Evolutionary conservation across 352 stramenopile species (phyloP).

Genomic region (Pythium phragmiticola): DNA sequence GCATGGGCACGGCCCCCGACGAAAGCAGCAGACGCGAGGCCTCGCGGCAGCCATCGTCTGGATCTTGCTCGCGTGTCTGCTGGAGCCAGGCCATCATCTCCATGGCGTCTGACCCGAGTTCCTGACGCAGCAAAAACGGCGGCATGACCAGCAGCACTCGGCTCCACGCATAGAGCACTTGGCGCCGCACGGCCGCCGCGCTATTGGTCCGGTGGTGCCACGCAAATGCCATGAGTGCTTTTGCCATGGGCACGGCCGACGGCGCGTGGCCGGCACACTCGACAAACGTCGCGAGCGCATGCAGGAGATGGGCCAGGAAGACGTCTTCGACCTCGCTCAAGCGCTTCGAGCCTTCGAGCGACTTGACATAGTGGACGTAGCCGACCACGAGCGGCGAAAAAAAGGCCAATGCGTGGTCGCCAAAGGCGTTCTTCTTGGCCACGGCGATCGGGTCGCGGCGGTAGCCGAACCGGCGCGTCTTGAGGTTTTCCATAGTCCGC

Average conservation of each 20-base stretch:
- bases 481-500: slow-evolving; percentile 50
- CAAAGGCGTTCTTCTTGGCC: slow-evolving; percentile 66
- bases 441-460: slow-evolving; percentile 45
- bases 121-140: slow-evolving; percentile 51
- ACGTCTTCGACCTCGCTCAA: slow-evolving; percentile 61
- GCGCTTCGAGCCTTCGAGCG: slow-evolving; percentile 26
- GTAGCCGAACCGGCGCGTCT: slow-evolving; percentile 71
- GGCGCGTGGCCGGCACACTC: slow-evolving; percentile 64
- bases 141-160: slow-evolving; percentile 65
- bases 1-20: slow-evolving; percentile 35
- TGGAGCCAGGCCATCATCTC: slow-evolving; percentile 57
- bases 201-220: slow-evolving; percentile 50
- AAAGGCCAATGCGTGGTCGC: slow-evolving; percentile 55
- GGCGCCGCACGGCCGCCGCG: slow-evolving; percentile 57
- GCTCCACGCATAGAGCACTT: slow-evolving; percentile 74
- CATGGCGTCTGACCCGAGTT: slow-evolving; percentile 44
- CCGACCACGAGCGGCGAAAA: slow-evolving; percentile 78
- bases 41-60: slow-evolving; percentile 70
- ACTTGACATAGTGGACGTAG: slow-evolving; percentile 57
- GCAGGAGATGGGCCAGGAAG: slow-evolving; percentile 69
- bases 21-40: slow-evolving; percentile 53
- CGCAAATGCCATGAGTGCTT: slow-evolving; percentile 66
- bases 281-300: slow-evolving; percentile 64
- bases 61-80: slow-evolving; percentile 41
- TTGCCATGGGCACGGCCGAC: slow-evolving; percentile 63